phyloP scores from a whole-genome alignment of 768 basidiomycete species.

The Pleurotus tuoliensis region DNA sequence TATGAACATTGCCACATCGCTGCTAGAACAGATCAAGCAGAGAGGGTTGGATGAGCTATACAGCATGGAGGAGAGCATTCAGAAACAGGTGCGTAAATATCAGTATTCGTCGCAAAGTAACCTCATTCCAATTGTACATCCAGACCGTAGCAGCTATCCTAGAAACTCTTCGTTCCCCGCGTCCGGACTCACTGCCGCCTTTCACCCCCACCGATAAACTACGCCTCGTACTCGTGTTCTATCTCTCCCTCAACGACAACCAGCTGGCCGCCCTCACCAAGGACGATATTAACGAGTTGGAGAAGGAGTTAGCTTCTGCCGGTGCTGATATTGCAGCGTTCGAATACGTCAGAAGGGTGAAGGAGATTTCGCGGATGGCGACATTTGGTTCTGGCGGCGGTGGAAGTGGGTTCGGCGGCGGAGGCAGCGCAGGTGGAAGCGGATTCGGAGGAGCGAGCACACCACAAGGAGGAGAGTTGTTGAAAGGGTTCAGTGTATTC shows the following conservation, averaged over 20 bases:
- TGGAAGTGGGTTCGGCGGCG: constrained; percentile 53
- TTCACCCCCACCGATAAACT: constrained; percentile 84
- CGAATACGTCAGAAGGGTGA: constrained; percentile 86
- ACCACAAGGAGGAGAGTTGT: constrained; percentile 60
- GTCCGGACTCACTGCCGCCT: constrained; percentile 46
- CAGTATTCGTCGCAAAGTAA: background rate
- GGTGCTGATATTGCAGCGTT: constrained; percentile 82
- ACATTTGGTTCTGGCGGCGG: constrained; percentile 55
- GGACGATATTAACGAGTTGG: constrained; percentile 85
- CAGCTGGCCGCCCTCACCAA: constrained; percentile 53
- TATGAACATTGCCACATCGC: constrained; percentile 97
- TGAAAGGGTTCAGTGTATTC: constrained; percentile 90
- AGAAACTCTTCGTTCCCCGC: constrained; percentile 76
- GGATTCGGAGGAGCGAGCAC: constrained; percentile 3
- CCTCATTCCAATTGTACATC: background rate
- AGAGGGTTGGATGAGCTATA: constrained; percentile 96
- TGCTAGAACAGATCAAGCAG: constrained; percentile 93
- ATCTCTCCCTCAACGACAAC: constrained; percentile 81
- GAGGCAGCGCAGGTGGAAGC: background rate
- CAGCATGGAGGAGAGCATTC: constrained; percentile 88
- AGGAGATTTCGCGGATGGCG: constrained; percentile 93
- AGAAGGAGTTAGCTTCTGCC: constrained; percentile 77
- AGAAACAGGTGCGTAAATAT: constrained; percentile 61
- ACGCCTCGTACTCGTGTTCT: constrained; percentile 92
- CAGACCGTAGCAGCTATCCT: constrained; percentile 79